Evolutionary conservation across 352 stramenopile genomes (phyloP), one percentile per base, ranked within the genome.

Genomic region (Globisporangium sylvaticum): DNA sequence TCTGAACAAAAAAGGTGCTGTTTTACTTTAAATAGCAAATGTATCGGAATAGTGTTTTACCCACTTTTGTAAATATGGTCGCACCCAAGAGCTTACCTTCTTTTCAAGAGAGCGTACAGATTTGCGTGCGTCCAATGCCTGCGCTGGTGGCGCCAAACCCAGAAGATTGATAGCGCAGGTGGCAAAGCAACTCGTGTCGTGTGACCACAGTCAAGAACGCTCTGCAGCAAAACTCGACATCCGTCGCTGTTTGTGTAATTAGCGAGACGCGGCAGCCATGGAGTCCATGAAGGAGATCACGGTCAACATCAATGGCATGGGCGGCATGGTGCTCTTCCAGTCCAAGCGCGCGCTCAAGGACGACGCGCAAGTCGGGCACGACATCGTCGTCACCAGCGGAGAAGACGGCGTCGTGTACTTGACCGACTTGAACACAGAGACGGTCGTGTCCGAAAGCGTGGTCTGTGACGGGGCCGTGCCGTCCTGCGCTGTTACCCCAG

Each of bases 361-460:
- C 64, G 64, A 56, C 7, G 15, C 54, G 29, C 64, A 57, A n/a
- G n/a, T 29, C 3, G 67, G 66, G 0, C 71, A 80, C 57, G 85
- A 93, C 62, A 75, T 93, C 52, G 80, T 88, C 42, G 76, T 87
- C 66, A 93, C 87, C 2, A 90, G 75, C 58, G 85, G 87, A 58
- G 87, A 95, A 65, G 87, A 95, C 62, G 87, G 87, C 64, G 76
- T 91, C n/a, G 68, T 95, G 65, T 88, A 81, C 72, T 77, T 93
- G 39, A 89, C 87, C 14, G 82, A 95, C 66, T 60, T 93, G 39
- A 61, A 65, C 12, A 80, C 79, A 1, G 79, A 92, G 64, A 68
- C 65, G 15, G 69, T 71, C 58, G 65, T 91, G 25, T 80, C 70
- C n/a, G 70, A 90, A 53, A 53, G 70, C 5, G 71, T 84, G 57